A percentile compares a stretch with the other conserved stretches of the same genome.
phyloP scores from a whole-genome alignment of 106 monocot genomes.

The Xerophyta viscosa region DNA sequence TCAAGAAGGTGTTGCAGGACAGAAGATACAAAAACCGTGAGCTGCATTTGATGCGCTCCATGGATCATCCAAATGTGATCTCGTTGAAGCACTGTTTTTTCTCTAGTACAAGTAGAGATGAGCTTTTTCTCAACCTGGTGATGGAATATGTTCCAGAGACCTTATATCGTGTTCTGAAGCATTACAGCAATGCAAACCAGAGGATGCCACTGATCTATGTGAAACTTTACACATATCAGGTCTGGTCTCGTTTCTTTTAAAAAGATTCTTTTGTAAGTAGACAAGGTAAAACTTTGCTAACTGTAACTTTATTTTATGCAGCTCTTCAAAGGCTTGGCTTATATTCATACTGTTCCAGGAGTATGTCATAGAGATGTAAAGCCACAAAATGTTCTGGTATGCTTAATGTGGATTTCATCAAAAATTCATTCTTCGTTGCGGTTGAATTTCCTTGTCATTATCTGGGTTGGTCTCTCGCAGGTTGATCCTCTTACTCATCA shows the following conservation, averaged over 20 bases:
- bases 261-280: neutral
- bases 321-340: slow-evolving; percentile 55
- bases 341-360: slow-evolving; percentile 46
- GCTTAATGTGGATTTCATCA: neutral
- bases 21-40: slow-evolving; percentile 58
- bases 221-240: slow-evolving; percentile 68
- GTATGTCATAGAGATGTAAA: slow-evolving; percentile 69
- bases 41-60: slow-evolving; percentile 48
- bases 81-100: slow-evolving; percentile 61
- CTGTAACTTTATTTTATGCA: slow-evolving; percentile 11
- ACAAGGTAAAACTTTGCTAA: neutral
- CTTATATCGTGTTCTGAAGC: slow-evolving; percentile 49
- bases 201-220: slow-evolving; percentile 63
- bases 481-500: slow-evolving; percentile 70
- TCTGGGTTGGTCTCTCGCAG: slow-evolving; percentile 9
- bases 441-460: neutral
- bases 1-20: slow-evolving; percentile 50
- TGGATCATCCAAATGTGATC: slow-evolving; percentile 62
- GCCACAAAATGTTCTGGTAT: slow-evolving; percentile 59
- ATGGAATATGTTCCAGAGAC: slow-evolving; percentile 63
- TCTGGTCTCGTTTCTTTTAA: slow-evolving; percentile 3
- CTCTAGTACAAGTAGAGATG: slow-evolving; percentile 55
- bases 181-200: slow-evolving; percentile 50
- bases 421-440: neutral
- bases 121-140: slow-evolving; percentile 56